Percentiles rank a stretch among this genome's conserved stretches.
Evolutionary conservation across 495 filamentous ascomycete species (phyloP).

Genomic region (Trichoderma asperelloides): DNA sequence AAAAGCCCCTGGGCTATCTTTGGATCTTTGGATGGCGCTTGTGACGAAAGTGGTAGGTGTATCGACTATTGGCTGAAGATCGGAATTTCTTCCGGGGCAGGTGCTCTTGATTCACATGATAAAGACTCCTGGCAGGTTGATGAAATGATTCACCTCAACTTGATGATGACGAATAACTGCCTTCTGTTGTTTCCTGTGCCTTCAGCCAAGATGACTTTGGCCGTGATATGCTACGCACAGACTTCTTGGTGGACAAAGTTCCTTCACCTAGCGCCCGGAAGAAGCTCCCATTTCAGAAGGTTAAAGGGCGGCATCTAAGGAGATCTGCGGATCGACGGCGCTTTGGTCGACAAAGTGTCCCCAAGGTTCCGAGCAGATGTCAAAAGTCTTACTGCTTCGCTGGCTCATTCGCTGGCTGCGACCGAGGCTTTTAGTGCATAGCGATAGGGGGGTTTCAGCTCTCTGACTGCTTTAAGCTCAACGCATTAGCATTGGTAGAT

Average conservation of each 20-base stretch:
- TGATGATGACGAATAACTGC: background rate
- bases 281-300: slow-evolving; percentile 6
- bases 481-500: background rate
- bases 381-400: background rate
- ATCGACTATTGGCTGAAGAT: background rate
- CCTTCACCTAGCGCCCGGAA: background rate
- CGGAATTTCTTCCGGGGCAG: background rate
- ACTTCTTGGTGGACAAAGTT: background rate
- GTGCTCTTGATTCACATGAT: background rate
- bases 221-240: background rate
- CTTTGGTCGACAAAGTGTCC: background rate
- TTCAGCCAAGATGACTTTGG: background rate
- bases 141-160: background rate
- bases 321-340: background rate
- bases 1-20: background rate
- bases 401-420: background rate
- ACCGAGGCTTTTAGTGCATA: background rate
- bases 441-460: background rate
- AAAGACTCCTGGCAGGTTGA: background rate
- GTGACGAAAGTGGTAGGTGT: background rate
- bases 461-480: background rate
- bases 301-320: background rate
- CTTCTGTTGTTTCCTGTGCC: background rate
- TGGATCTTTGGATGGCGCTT: background rate
- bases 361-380: background rate